These are phyloP conservation scores for Parasitella parasitica DNA, from an alignment of 371 early-diverging fungal species.

Conservation along the genomic window DNA sequence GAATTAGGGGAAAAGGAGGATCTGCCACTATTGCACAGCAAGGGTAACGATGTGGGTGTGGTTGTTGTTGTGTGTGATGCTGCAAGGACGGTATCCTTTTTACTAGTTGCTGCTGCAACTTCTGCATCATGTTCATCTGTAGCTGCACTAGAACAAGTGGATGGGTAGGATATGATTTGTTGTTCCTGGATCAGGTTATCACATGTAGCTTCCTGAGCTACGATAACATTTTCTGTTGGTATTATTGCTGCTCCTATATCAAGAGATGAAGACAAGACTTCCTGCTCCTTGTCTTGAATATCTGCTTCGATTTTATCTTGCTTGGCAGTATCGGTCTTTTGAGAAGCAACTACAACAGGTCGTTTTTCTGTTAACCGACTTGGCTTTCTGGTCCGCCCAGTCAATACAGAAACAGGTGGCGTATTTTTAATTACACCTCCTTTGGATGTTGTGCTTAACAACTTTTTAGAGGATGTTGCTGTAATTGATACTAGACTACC, in stretches of 20 bases:
- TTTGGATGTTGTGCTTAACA: constrained; percentile 14
- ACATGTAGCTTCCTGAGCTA: background rate
- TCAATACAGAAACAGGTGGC: constrained; percentile 24
- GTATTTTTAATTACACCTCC: constrained; percentile 27
- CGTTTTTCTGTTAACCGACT: constrained; percentile 16
- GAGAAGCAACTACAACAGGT: background rate
- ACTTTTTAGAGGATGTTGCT: background rate
- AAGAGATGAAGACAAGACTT: background rate
- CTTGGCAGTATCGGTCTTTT: background rate
- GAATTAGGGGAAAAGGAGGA: constrained; percentile 33
- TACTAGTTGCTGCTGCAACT: constrained; percentile 30
- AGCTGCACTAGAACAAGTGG: constrained; percentile 19
- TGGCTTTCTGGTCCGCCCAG: constrained; percentile 27
- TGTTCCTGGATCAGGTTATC: constrained; percentile 1
- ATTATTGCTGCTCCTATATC: background rate
- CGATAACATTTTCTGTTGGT: background rate
- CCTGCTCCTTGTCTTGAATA: background rate
- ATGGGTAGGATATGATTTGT: constrained; percentile 14
- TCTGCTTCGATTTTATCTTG: background rate
- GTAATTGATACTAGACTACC: background rate
- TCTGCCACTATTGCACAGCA: constrained; percentile 5
- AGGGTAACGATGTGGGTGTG: background rate
- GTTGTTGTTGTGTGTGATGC: background rate
- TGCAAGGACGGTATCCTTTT: background rate
- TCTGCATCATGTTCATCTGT: constrained; percentile 45